phyloP scores from a whole-genome alignment of 768 basidiomycete genomes.

The Paxillus involutus region DNA sequence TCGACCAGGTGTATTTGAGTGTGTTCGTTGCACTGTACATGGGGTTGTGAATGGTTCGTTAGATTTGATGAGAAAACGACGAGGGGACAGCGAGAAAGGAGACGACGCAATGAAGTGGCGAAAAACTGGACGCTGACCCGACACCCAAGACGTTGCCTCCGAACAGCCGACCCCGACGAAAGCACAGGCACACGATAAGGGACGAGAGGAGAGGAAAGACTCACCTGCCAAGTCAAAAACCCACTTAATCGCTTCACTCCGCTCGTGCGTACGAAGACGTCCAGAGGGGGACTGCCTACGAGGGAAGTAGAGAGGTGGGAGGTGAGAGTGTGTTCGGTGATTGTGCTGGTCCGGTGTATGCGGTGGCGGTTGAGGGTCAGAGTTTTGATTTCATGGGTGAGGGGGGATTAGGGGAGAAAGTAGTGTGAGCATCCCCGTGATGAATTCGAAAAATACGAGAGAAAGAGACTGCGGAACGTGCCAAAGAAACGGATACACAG shows the following conservation, averaged over 20 bases:
- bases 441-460: background rate
- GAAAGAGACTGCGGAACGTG: background rate
- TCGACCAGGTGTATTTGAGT: conserved; percentile 86
- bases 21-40: conserved; percentile 66
- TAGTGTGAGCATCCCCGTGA: background rate
- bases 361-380: background rate
- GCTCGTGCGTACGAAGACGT: conserved; percentile 88
- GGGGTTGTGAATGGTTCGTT: background rate
- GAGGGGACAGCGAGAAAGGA: background rate
- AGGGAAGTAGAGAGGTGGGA: conserved; percentile 63
- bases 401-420: too few species aligned
- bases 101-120: too few species aligned
- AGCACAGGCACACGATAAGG: background rate
- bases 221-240: conserved; percentile 94
- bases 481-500: background rate
- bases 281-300: conserved; percentile 75
- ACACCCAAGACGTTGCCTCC: background rate
- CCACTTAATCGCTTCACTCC: conserved; percentile 69
- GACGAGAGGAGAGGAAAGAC: conserved; percentile 17
- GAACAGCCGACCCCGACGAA: too few species aligned
- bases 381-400: background rate
- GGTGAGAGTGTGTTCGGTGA: conserved; percentile 71
- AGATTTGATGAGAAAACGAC: background rate
- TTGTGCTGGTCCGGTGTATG: conserved; percentile 30
- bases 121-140: too few species aligned